Evolutionary conservation across 2,329 filamentous ascomycete species (phyloP).

Genomic region (Alternaria gansuensis): DNA sequence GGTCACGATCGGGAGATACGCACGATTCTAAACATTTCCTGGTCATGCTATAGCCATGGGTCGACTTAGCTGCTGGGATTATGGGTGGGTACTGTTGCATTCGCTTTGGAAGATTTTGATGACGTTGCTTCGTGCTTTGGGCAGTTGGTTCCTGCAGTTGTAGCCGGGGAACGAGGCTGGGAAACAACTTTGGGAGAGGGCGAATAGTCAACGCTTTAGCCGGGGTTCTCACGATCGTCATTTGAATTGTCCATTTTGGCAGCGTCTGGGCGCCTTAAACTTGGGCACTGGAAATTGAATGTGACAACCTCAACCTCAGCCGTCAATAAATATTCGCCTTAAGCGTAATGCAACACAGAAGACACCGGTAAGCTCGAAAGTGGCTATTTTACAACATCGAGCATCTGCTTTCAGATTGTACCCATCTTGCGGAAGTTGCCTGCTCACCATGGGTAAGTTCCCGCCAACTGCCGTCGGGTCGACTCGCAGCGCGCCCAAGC

Average conservation of each 20-base stretch:
- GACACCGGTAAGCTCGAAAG: neutral
- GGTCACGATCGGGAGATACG: neutral
- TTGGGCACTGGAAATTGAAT: neutral
- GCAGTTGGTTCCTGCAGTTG: neutral
- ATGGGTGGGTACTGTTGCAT: constrained; percentile 1
- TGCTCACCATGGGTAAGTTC: neutral
- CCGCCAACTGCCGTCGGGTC: neutral
- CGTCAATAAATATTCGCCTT: neutral
- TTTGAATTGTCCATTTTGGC: neutral
- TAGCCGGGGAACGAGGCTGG: neutral
- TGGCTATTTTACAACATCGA: neutral
- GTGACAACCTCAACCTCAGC: neutral
- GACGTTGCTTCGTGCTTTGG: constrained; percentile 5
- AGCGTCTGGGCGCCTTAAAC: neutral
- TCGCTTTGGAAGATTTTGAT: neutral
- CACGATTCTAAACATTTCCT: neutral
- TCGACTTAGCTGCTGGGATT: neutral
- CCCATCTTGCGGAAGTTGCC: constrained; percentile 2
- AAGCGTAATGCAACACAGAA: neutral
- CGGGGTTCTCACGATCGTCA: neutral
- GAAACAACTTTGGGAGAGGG: neutral
- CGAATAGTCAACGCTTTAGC: neutral
- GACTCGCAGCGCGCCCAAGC: neutral
- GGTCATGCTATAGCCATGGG: constrained; percentile 2
- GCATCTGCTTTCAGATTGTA: neutral